These are phyloP conservation scores for Rosa hybrid DNA, from an alignment of 331 rosid genomes.

Conservation along the genomic window DNA sequence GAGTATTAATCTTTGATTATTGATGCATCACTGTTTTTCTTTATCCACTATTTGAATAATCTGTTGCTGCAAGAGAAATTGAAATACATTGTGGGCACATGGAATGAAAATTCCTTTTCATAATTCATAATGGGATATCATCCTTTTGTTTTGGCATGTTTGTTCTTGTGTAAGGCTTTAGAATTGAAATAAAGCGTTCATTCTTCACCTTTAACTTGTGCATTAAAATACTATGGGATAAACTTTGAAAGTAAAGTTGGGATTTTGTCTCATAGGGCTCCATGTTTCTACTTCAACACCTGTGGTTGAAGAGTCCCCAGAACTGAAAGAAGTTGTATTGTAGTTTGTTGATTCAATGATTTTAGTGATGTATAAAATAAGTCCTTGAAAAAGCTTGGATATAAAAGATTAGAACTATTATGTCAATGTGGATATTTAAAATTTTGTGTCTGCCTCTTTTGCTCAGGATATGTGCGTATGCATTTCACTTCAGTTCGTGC, in stretches of 20 bases:
- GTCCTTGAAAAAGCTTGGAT: not conserved
- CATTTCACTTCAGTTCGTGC: slow-evolving; percentile 52
- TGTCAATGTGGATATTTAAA: not conserved
- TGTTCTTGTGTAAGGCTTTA: not conserved
- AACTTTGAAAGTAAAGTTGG: not conserved
- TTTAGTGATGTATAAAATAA: not conserved
- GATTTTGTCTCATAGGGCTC: slow-evolving; percentile 19
- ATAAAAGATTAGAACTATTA: not conserved
- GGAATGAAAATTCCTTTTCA: not conserved
- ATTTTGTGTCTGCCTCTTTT: not conserved
- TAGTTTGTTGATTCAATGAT: not conserved
- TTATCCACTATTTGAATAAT: not conserved
- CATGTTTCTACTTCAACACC: slow-evolving; percentile 18
- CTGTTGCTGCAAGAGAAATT: not conserved
- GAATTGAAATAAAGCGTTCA: not conserved
- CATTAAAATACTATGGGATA: not conserved
- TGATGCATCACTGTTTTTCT: not conserved
- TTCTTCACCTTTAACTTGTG: not conserved
- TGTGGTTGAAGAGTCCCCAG: slow-evolving; percentile 3
- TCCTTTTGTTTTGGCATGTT: not conserved
- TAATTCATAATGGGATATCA: not conserved
- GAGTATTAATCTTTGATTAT: not conserved
- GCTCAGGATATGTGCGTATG: slow-evolving; percentile 51
- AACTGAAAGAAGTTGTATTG: not conserved
- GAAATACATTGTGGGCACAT: not conserved